Evolutionary conservation across 1,284 basidiomycete genomes (phyloP), one percentile per base, ranked within the genome.

Genomic region (Megacollybia platyphylla): DNA sequence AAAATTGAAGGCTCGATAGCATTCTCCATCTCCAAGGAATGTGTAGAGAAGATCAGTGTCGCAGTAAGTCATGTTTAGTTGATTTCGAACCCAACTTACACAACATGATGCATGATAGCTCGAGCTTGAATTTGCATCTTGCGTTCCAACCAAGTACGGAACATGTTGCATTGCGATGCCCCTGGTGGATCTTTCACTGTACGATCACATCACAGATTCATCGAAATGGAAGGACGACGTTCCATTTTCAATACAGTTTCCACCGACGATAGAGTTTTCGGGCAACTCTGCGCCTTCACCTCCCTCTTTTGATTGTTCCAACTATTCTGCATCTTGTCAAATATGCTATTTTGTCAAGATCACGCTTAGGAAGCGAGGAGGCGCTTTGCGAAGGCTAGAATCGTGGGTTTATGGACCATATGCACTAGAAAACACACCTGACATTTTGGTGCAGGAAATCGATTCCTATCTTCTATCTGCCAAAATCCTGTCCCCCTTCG

Each of bases 171-270:
- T 43, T 7, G 42, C 46, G 10, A 42, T 70, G n/a, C 43, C 69
- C 7, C 55, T 57, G 4, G 47, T 55, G 27, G 57, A 53, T 13
- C 42, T 57, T 3, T 53, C 56, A 4, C 48, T 67, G 5, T 60
- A 62, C 46, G 48, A 57, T 15, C 39, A 51, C 6, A 46, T 48
- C 34, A 38, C 39, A 27, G 49, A 15, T 43, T 51, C 46, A 31
- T 51, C 54, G 18, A 46, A 53, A 2, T 59, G 57, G 42, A 56
- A 54, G 27, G 52, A 57, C 10, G 52, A 56, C 11, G 57, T 57
- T 47, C 46, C 54, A 3, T 70, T 72, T 52, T 57, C 59, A 17
- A 54, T 71, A 6, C 54, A 61, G 1, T 58, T 71, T 46, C 67
- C 68, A 13, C 11, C 47, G 5, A 45, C 49, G 36, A 45, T 51